Evolutionary conservation across 805 yeast genomes (phyloP).

Genomic region (Candida multigemmis): DNA sequence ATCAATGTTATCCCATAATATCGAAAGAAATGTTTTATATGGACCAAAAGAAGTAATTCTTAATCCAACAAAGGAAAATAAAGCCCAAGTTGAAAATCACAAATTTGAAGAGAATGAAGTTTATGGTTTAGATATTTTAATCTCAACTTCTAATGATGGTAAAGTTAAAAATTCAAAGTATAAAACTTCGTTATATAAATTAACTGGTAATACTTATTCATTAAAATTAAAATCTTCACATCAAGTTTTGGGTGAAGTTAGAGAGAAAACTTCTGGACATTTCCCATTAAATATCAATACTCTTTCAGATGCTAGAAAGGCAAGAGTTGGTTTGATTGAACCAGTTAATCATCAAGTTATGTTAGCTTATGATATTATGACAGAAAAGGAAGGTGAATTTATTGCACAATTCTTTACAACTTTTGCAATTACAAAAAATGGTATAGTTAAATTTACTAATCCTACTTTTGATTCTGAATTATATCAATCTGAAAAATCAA

Average conservation of each 20-base stretch:
- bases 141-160: constrained; percentile 57
- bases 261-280: constrained; percentile 47
- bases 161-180: constrained; percentile 51
- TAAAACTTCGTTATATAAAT: constrained; percentile 63
- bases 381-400: constrained; percentile 56
- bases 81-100: constrained; percentile 49
- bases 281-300: constrained; percentile 65
- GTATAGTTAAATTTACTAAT: constrained; percentile 54
- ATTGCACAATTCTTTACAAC: constrained; percentile 72
- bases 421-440: constrained; percentile 65
- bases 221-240: constrained; percentile 68
- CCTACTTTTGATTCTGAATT: constrained; percentile 41
- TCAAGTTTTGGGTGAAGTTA: constrained; percentile 55
- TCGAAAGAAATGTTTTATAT: constrained; percentile 54
- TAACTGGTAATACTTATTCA: constrained; percentile 59
- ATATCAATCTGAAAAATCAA: constrained; percentile 48
- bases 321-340: constrained; percentile 68
- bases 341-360: constrained; percentile 59
- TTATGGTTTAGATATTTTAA: constrained; percentile 64
- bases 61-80: constrained; percentile 65
- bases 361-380: constrained; percentile 58
- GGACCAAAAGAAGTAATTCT: constrained; percentile 71
- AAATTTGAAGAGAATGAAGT: constrained; percentile 71
- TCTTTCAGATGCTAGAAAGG: constrained; percentile 60
- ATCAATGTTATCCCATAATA: constrained; percentile 71